Conservation (phyloP, 352 stramenopile species). For the Lagenidium giganteum region DNA sequence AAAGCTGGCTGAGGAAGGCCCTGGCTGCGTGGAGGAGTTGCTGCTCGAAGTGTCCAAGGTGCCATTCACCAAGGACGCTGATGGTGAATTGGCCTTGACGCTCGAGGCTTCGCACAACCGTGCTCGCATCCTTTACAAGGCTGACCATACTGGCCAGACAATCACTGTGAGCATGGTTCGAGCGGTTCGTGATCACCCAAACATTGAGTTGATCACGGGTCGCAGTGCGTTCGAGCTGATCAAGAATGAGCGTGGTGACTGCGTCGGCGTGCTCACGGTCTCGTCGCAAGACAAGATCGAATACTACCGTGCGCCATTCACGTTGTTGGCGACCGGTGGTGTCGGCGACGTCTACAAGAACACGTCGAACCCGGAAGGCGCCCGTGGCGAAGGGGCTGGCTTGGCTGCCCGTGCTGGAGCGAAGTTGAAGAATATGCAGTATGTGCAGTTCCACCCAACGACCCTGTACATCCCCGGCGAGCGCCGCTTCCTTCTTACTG, state of each 20-base stretch:
- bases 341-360: slow-evolving; percentile 93
- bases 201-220: slow-evolving; percentile 73
- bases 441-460: slow-evolving; percentile 96
- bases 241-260: slow-evolving; percentile 48
- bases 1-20: slow-evolving; percentile 91
- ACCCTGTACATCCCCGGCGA: slow-evolving; percentile 90
- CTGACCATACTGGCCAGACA: slow-evolving; percentile 90
- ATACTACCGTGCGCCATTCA: slow-evolving; percentile 74
- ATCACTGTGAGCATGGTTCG: slow-evolving; percentile 90
- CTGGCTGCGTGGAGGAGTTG: slow-evolving; percentile 85
- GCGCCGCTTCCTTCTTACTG: slow-evolving; percentile 90
- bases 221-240: slow-evolving; percentile 76
- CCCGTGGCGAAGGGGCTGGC: slow-evolving; percentile 64
- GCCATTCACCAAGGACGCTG: slow-evolving; percentile 81
- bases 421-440: slow-evolving; percentile 91
- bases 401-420: slow-evolving; percentile 76
- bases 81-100: slow-evolving; percentile 67
- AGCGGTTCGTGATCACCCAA: slow-evolving; percentile 79
- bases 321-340: slow-evolving; percentile 90
- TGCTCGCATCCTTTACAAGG: slow-evolving; percentile 92
- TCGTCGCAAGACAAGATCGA: slow-evolving; percentile 44
- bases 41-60: slow-evolving; percentile 85
- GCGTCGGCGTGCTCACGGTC: slow-evolving; percentile 74
- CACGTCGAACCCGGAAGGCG: slow-evolving; percentile 90
- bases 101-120: slow-evolving; percentile 92